Base-by-base conservation (phyloP, 176 grass and related monocot species). In the Chrysopogon serrulatus region DNA sequence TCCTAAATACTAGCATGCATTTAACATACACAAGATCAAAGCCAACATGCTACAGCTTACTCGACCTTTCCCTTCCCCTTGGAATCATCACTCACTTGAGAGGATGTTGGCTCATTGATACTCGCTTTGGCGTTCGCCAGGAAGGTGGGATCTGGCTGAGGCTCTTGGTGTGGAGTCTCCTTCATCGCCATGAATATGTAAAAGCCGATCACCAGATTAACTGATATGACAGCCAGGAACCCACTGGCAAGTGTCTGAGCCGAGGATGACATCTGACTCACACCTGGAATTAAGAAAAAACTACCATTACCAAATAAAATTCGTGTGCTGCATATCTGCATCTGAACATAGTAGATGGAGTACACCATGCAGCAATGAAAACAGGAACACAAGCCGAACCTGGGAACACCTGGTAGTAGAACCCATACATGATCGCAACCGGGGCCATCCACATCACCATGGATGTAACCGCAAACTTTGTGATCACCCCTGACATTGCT, bases 131-230 rank as follows among this genome's bases (percentile, higher is more conserved):
- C 93, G 21, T 93, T 82, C 1, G 92, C 96, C 76, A 98, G 71
- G 66, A 98, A 98, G 43, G 90, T 87, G 14, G 93, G 89, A 79
- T 98, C 96, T n/a, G 96, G 93, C 73, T 95, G 93, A 24, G 87
- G 89, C 72, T 90, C 92, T 10, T 57, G 79, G 78, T 76, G 86
- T 31, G 83, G 73, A 28, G 79, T 72, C 80, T 91, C 85, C 66
- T 95, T 94, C 87, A 98, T 93, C 8, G 95, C 95, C 89, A 98
- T 91, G 62, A 85, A 90, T 60, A 98, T 98, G 69, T 98, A 98
- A 26, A 86, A 84, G 17, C 88, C 89, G 1, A 98, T 98, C 57
- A 95, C 91, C 27, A 98, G 33, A 80, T 95, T 98, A 56, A 98
- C 87, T 0, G 95, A 95, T 82, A 98, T 87, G 76, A 98, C 91